These are phyloP conservation scores for Xylaria sp. DNA, from an alignment of 2,329 filamentous ascomycete genomes.

Conservation along the genomic window DNA sequence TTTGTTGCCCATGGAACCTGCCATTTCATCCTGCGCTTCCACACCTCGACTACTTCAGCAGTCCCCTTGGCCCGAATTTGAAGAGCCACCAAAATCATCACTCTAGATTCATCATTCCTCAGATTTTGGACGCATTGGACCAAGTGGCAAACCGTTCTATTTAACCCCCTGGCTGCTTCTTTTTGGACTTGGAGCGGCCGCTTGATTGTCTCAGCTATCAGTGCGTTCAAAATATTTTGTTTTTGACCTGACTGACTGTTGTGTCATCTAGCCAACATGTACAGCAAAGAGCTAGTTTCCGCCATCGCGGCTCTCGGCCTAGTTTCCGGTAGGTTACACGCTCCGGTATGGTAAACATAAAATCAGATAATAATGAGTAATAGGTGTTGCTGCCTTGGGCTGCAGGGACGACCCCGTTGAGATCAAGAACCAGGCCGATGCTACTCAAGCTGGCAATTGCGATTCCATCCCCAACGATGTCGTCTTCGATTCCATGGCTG, in stretches of 20 bases:
- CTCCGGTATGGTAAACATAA: too few relatives aligned
- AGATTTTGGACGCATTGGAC: constrained; percentile 21
- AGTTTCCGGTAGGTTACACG: constrained; percentile 49
- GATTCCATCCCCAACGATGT: constrained; percentile 72
- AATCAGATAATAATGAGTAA: neutral
- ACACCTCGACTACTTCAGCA: neutral
- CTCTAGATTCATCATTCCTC: constrained; percentile 23
- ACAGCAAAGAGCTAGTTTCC: constrained; percentile 51
- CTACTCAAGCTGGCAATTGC: constrained; percentile 66
- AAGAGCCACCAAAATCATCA: constrained; percentile 15
- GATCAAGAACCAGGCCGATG: constrained; percentile 69
- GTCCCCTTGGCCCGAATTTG: neutral
- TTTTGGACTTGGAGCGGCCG: neutral
- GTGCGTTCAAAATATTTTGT: neutral
- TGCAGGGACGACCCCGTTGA: constrained; percentile 52
- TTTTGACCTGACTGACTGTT: constrained; percentile 9
- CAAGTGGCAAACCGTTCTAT: constrained; percentile 9
- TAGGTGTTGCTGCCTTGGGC: constrained; percentile 39
- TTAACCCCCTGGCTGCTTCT: neutral
- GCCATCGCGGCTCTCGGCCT: constrained; percentile 52
- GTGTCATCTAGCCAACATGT: constrained; percentile 48
- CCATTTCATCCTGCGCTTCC: neutral
- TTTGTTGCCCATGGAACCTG: neutral
- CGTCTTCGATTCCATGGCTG: constrained; percentile 62
- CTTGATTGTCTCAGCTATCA: neutral